These are phyloP conservation scores for Hibiscus trionum DNA, from an alignment of 345 rosid genomes.

Conservation along the genomic window DNA sequence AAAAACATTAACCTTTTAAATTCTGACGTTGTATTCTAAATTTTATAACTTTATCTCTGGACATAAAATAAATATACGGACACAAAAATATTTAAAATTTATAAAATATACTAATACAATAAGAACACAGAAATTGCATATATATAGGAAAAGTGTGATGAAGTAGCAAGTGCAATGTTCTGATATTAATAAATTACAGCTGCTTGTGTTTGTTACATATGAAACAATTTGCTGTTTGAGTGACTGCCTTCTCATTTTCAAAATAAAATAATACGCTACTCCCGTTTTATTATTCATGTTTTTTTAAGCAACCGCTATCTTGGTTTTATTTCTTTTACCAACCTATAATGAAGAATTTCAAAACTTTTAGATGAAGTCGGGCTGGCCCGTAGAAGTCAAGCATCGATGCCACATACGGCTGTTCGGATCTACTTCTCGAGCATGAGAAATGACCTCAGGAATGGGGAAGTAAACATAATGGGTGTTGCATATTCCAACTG, in stretches of 20 bases:
- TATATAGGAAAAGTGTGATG: too few species aligned
- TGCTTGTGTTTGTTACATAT: neutral
- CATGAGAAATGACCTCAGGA: conserved; percentile 80
- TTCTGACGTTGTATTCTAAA: too few species aligned
- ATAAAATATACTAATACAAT: too few species aligned
- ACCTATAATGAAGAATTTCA: neutral
- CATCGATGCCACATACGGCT: conserved; percentile 99
- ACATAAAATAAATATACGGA: too few species aligned
- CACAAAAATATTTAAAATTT: too few species aligned
- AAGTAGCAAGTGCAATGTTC: neutral
- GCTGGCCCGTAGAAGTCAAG: conserved; percentile 94
- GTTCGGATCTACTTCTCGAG: conserved; percentile 84
- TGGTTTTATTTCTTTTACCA: neutral
- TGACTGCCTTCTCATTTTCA: neutral
- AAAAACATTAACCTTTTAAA: too few species aligned
- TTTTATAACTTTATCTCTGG: too few species aligned
- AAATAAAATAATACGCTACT: too few species aligned
- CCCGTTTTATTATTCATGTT: neutral
- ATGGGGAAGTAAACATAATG: conserved; percentile 90
- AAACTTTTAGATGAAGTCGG: conserved; percentile 50
- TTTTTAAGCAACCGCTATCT: neutral
- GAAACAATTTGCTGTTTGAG: conserved; percentile 2
- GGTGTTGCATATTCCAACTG: conserved; percentile 90
- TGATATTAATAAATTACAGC: neutral
- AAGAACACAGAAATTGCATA: too few species aligned